Base-by-base conservation (phyloP, 208 protist species). In the Leishmania tropica region DNA sequence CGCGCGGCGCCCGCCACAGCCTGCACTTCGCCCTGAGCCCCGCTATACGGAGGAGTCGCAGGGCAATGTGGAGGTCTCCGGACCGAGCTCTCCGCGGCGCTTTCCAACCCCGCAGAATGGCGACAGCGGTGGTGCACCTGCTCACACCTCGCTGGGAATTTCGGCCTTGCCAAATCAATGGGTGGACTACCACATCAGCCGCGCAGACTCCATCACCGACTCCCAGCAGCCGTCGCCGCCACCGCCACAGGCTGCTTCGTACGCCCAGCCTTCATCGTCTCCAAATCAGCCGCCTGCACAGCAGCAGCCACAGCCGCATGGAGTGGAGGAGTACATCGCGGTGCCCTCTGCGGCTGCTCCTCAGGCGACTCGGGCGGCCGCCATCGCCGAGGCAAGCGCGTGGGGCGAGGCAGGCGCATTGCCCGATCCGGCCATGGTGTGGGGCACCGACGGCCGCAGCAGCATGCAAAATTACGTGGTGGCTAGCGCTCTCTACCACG, bases 371-470 rank as follows among this genome's bases (percentile, higher is more conserved):
- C 83, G 84, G 13, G 81, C 85, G 11, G 85, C 81, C 28, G 81
- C 84, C 19, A 79, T 93, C 67, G 68, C 74, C 21, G 81, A 78
- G 42, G 89, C 80, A 31, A 79, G 80, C 68, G 80, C 86, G 64
- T 92, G 81, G 92, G 86, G 84, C 40, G 84, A 79, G n/a, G 73
- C 78, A 7, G 75, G 47, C 7, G 42, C 78, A 45, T 86, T 93
- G 53, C 95, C 95, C 2, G 95, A 98, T 79, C 95, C 94, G 0
- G 85, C 90, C 2, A 94, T 98, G 92, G 88, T 98, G 58, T 98
- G 95, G 94, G 95, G 95, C 17, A 91, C 90, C 53, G 95, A 98
- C 76, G 75, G 75, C 19, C 83, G 80, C 53, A 90, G 88, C 72
- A 94, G 89, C 76, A 76, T 95, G 31, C 90, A 94, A 67, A 93